Conservation (phyloP, 2,329 filamentous ascomycete species). For the Claviceps sp. region DNA sequence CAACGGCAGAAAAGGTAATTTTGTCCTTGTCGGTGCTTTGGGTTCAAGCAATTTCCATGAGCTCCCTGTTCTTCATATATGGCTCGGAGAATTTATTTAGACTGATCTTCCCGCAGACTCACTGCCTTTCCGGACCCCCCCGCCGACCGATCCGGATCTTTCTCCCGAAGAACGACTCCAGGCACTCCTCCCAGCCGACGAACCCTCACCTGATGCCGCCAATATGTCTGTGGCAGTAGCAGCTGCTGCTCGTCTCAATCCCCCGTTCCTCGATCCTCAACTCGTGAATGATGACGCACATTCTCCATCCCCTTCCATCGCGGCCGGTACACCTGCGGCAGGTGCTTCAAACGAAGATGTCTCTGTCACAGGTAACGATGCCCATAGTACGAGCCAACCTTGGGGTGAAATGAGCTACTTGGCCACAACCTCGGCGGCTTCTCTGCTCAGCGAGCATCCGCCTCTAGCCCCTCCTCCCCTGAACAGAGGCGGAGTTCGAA, state of each 20-base stretch:
- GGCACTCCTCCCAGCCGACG: conserved; percentile 26
- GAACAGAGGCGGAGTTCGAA: conserved; percentile 36
- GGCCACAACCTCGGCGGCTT: conserved; percentile 20
- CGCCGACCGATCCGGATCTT: conserved; percentile 19
- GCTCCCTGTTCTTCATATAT: not conserved
- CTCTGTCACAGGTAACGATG: conserved; percentile 11
- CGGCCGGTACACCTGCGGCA: conserved; percentile 9
- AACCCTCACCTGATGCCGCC: conserved; percentile 28
- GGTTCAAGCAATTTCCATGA: not conserved
- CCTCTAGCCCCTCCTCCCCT: conserved; percentile 17
- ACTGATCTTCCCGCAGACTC: not conserved
- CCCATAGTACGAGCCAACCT: conserved; percentile 23
- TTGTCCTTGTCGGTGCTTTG: conserved; percentile 6
- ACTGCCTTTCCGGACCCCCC: conserved; percentile 12
- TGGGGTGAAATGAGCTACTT: conserved; percentile 43
- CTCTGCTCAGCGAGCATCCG: conserved; percentile 18
- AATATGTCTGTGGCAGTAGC: conserved; percentile 43
- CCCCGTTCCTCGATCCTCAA: conserved; percentile 40
- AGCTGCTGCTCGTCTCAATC: conserved; percentile 40
- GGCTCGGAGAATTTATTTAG: not conserved
- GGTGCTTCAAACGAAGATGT: conserved; percentile 9
- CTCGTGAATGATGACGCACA: conserved; percentile 21
- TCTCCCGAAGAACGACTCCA: conserved; percentile 38
- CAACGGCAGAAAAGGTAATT: conserved; percentile 13
- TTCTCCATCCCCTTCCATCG: conserved; percentile 17